These are phyloP conservation scores for Penicillium digitatum DNA, from an alignment of 2,329 filamentous ascomycete species.

Conservation along the genomic window DNA sequence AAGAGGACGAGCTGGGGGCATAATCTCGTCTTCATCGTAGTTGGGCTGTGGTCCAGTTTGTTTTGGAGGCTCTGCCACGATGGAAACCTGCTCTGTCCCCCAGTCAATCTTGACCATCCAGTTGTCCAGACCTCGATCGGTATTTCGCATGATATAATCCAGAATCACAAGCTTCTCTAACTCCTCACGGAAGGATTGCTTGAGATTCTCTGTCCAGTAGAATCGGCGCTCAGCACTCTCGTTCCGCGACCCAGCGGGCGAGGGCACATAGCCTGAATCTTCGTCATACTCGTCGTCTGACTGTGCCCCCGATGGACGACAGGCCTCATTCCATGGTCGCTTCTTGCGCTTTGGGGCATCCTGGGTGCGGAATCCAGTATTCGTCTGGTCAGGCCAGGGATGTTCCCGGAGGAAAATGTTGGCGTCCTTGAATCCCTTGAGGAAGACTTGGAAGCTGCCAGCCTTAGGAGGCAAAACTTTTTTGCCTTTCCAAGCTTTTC, in stretches of 20 bases:
- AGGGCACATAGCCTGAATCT: conserved; percentile 37
- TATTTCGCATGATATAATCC: conserved; percentile 99
- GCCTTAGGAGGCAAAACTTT: conserved; percentile 83
- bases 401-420: conserved; percentile 93
- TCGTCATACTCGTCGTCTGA: conserved; percentile 62
- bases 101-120: conserved; percentile 99
- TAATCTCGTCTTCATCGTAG: conserved; percentile 46
- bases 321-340: conserved; percentile 75
- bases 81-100: conserved; percentile 74
- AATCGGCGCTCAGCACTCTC: conserved; percentile 54
- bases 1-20: conserved; percentile 59
- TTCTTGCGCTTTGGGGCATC: conserved; percentile 65
- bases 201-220: conserved; percentile 80
- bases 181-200: conserved; percentile 90
- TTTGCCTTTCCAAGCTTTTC: conserved; percentile 81
- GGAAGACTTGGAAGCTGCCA: conserved; percentile 94
- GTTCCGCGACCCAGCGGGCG: conserved; percentile 41
- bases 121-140: conserved; percentile 91
- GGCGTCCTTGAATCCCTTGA: conserved; percentile 95
- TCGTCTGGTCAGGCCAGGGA: conserved; percentile 92
- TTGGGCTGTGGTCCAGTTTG: conserved; percentile 49
- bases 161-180: conserved; percentile 95
- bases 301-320: conserved; percentile 62
- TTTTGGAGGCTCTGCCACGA: conserved; percentile 79
- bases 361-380: conserved; percentile 62